Base-by-base conservation (phyloP, 768 basidiomycete species). In the Hemileccinum rubropunctum region DNA sequence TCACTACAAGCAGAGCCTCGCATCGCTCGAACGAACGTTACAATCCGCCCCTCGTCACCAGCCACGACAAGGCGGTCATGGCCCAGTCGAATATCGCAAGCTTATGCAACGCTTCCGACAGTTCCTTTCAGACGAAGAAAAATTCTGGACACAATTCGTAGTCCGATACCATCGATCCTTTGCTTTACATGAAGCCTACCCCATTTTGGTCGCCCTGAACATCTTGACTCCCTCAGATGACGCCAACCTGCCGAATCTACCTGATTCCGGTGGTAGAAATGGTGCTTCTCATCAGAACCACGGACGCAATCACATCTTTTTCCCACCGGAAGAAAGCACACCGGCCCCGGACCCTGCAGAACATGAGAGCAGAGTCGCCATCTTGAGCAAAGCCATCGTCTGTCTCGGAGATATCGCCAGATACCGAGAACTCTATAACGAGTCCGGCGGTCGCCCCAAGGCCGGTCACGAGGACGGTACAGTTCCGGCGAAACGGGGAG, bases 361-460 rank as follows among this genome's bases (percentile, higher is more conserved):
- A 32, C 80, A 80, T 44, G 78, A 80, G 49, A 75, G 75, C 52
- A 80, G 84, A 49, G 72, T 95, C n/a, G 79, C 82, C 10, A 83
- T 90, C 38, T 71, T 94, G 37, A 88, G 85, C 72, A 97, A 95
- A 71, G 84, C 88, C 8, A 73, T 99, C 47, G 84, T 98, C 17
- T 95, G 89, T 66, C 78, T 95, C 9, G 97, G 97, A 11, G 97
- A 99, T 62, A 85, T 99, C 42, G 90, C 93, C 51, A 80, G 97
- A 36, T 99, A 99, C 70, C 79, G 86, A 50, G 95, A 98, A 60
- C 82, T 88, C 36, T 97, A 95, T 60, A 88, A 84, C 60, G 91
- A 92, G 54, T 69, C 76, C 43, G 77, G 80, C 26, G 78, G 84
- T 20, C 76, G 85, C 45, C 76, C 84, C 15, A 79, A 75, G 58